phyloP scores from a whole-genome alignment of 495 filamentous ascomycete species.

The Neurospora sp. region DNA sequence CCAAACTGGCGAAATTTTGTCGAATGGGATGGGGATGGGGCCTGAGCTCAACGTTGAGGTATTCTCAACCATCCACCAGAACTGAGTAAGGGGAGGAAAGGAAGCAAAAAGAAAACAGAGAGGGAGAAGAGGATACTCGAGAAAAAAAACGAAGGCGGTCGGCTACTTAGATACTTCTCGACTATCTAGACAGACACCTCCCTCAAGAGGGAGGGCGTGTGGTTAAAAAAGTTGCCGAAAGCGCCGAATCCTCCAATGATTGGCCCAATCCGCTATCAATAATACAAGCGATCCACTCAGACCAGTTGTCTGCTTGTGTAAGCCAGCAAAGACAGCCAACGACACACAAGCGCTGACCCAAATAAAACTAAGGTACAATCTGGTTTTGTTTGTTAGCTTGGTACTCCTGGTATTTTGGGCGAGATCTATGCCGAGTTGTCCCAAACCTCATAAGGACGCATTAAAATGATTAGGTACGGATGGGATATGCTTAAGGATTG shows the following conservation, averaged over 20 bases:
- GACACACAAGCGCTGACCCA: background rate
- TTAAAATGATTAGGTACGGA: no score
- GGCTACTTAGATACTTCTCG: background rate
- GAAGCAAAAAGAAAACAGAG: background rate
- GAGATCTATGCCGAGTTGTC: no score
- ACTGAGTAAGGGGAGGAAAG: background rate
- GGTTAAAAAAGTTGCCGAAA: background rate
- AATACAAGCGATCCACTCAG: background rate
- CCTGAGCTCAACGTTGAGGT: background rate
- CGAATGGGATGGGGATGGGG: background rate
- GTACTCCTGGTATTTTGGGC: no score
- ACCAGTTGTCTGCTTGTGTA: background rate
- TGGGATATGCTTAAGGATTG: no score
- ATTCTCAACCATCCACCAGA: background rate
- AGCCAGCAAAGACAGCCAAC: background rate
- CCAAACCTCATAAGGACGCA: no score
- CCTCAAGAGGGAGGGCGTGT: background rate
- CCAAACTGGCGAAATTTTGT: background rate
- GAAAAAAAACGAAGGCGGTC: background rate
- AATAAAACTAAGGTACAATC: background rate
- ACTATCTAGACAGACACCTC: background rate
- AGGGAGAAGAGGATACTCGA: background rate
- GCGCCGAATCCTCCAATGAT: background rate
- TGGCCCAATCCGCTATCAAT: background rate
- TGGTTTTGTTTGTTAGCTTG: no score